Evolutionary conservation across 805 yeast species (phyloP).

Genomic region (Candida taoyuanica): DNA sequence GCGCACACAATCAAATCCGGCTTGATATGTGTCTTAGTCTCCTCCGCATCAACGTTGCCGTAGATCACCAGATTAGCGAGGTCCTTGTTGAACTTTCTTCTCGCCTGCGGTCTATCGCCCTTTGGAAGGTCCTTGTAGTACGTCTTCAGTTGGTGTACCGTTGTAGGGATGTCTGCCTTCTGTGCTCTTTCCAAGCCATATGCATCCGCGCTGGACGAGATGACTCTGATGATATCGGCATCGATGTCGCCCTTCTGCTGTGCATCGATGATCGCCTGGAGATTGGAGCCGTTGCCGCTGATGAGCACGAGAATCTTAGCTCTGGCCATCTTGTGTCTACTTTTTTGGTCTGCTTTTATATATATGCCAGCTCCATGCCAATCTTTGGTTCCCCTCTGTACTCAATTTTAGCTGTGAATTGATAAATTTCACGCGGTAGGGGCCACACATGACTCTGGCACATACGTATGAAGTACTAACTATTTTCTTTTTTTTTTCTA

Average conservation of each 20-base stretch:
- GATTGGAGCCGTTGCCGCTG: constrained; percentile 93
- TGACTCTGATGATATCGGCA: constrained; percentile 59
- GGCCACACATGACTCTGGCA: constrained; percentile 5
- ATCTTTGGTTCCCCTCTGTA: neutral
- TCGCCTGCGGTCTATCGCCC: constrained; percentile 55
- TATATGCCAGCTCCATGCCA: neutral
- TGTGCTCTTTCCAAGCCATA: constrained; percentile 81
- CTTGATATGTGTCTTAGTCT: constrained; percentile 33
- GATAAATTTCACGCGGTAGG: constrained; percentile 1
- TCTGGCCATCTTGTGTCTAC: constrained; percentile 10
- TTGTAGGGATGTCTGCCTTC: constrained; percentile 64
- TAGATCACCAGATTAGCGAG: constrained; percentile 62
- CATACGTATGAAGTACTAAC: neutral
- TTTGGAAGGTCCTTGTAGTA: constrained; percentile 77
- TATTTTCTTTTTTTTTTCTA: neutral
- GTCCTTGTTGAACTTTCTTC: constrained; percentile 73
- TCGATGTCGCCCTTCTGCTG: constrained; percentile 38
- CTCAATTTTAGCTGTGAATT: neutral
- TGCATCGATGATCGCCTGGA: constrained; percentile 91
- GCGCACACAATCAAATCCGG: constrained; percentile 95
- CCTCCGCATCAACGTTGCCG: constrained; percentile 37
- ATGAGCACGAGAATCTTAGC: constrained; percentile 60
- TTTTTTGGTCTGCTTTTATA: neutral
- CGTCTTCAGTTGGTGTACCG: constrained; percentile 61
- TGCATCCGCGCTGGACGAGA: constrained; percentile 84